Conservation (phyloP, 2,329 filamentous ascomycete species). For the Aspergillus sp. region DNA sequence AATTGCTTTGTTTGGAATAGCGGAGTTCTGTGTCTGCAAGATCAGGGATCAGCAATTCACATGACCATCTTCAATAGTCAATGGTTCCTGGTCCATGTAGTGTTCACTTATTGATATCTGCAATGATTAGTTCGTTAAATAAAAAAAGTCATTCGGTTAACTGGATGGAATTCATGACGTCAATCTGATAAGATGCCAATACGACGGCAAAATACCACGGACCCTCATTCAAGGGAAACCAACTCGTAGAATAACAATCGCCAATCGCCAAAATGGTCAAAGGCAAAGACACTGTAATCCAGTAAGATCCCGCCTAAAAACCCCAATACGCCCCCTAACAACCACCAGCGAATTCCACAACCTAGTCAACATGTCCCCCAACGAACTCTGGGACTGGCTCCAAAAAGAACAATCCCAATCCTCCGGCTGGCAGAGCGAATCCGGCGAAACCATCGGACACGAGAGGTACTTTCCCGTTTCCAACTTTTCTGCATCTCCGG, state of each 20-base stretch:
- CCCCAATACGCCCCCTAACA: not conserved
- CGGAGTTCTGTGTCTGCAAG: too few relatives aligned
- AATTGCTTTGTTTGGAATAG: too few relatives aligned
- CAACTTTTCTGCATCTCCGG: too few relatives aligned
- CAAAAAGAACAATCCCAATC: constrained; percentile 51
- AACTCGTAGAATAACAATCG: too few relatives aligned
- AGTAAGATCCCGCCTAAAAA: not conserved
- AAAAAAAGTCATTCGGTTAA: too few relatives aligned
- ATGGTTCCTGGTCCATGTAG: too few relatives aligned
- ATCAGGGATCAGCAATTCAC: too few relatives aligned
- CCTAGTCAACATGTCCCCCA: constrained; percentile 58
- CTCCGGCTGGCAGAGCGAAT: constrained; percentile 56
- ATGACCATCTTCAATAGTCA: too few relatives aligned
- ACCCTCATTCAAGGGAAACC: too few relatives aligned
- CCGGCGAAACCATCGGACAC: constrained; percentile 58
- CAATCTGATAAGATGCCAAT: not conserved
- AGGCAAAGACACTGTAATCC: not conserved
- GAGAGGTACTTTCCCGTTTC: constrained; percentile 37
- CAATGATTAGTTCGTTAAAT: too few relatives aligned
- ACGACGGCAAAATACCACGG: too few relatives aligned
- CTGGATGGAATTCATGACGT: not conserved
- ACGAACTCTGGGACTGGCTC: constrained; percentile 57
- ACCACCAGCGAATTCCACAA: constrained; percentile 55
- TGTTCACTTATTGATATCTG: too few relatives aligned
- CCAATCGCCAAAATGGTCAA: not conserved